Evolutionary conservation across 805 yeast species (phyloP), one percentile per base, ranked within the genome.

Genomic region (Candida manassasensis): DNA sequence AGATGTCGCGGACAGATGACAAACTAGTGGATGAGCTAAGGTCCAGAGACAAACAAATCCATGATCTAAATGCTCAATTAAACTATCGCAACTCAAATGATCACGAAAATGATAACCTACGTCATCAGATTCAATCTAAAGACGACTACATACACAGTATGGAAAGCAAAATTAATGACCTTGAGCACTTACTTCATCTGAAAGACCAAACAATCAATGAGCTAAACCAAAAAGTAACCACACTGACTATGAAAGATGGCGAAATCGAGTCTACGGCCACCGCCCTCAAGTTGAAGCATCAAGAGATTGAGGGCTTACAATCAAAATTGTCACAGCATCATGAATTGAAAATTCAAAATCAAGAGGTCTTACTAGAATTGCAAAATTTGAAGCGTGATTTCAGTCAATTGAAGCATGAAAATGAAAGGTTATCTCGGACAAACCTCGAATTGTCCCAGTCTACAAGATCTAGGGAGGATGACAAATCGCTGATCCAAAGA

Each of bases 141-240:
- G n/a, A 16, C 4, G 39, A 36, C 13, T 26, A 36, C 16, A 36
- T 36, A n/a, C 28, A 35, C 28, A 11, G 24, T 2, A 27, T 35
- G 5, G 19, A 35, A 29, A 21, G 28, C 14, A 32, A 39, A 19
- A 13, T 11, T 11, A 25, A 11, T 21, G 22, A 33, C 7, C 29
- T 30, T 10, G 24, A 21, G 28, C 21, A 17, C n/a, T 19, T 16
- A 28, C 27, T 24, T 12, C 14, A 21, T 8, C 6, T n/a, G 13
- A 24, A n/a, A 24, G 27, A 24, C 12, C 13, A 24, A 24, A n/a
- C 9, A 11, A 24, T 24, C 27, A 6, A 8, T n/a, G 12, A 7
- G 12, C 12, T 24, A 7, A 24, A 24, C 6, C 27, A 24, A n/a
- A 11, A n/a, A 14, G 6, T 24, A 24, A 14, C 8, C 6, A 8